Evolutionary conservation across 1,139 yeast species (phyloP), one percentile per base, ranked within the genome.

Genomic region (Candida neerlandica): DNA sequence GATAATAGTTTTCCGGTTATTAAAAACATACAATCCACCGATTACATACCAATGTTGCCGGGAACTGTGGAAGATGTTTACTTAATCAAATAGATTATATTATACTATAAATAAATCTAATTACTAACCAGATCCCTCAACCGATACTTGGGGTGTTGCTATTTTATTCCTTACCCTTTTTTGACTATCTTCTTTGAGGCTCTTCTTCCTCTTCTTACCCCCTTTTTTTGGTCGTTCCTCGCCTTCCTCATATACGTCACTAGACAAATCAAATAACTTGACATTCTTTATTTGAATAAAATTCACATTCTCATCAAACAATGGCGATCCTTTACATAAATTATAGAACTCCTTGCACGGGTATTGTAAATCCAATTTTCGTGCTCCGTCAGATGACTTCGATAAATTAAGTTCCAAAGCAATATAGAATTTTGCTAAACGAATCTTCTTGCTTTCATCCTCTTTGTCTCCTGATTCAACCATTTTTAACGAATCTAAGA

Each of bases 331-430:
- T 57, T 89, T 85, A 66, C 97, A 89, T 15, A 90, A 70, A 47
- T 79, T 84, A 67, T 79, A 89, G 64, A 92, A 94, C 54, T 94
- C 99, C 16, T 90, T 80, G 63, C 98, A 92, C 9, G 98, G 97
- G 58, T 86, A 80, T 59, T 90, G 96, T 47, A 94, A 87, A 63
- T 94, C 97, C 54, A 94, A 77, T 59, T 85, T 86, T 61, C 82
- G 85, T 32, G 75, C 82, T 11, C 77, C 80, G 14, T 62, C 78
- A 3, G 33, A 14, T 12, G 42, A 39, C 32, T 63, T 67, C 34
- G 53, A 51, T 49, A 86, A 67, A 52, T 80, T 77, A 34, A 92
- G 77, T 41, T 85, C 85, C 46, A 94, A 70, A 0, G 98, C 99
- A 56, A 94, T 82, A 66, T 79, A 95, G 55, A 91, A 73, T 43